phyloP scores from a whole-genome alignment of 345 rosid genomes.

The Geranium brycei region DNA sequence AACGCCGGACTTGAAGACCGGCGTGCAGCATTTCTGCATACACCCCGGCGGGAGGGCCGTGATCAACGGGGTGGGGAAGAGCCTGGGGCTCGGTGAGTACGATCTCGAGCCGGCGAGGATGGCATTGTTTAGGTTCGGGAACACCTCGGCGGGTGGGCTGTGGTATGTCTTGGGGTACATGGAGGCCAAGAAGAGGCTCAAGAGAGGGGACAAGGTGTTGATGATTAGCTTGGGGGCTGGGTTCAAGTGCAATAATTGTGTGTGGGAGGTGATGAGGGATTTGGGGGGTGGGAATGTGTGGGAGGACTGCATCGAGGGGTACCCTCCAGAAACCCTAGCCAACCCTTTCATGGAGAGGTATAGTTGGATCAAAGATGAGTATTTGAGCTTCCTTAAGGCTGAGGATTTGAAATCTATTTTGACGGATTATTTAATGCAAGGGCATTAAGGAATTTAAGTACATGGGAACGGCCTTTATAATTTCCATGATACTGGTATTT shows the following conservation, averaged over 20 bases:
- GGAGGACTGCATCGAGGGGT: slow-evolving; percentile 27
- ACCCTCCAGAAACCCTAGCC: slow-evolving; percentile 16
- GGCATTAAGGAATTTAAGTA: too few species aligned
- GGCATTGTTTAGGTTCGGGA: slow-evolving; percentile 71
- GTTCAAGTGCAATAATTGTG: slow-evolving; percentile 44
- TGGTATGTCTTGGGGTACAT: slow-evolving; percentile 72
- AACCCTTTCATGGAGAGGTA: slow-evolving; percentile 30
- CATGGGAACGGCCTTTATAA: too few species aligned
- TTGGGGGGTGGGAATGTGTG: slow-evolving; percentile 40
- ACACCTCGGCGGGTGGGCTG: slow-evolving; percentile 66
- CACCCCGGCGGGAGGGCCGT: slow-evolving; percentile 88
- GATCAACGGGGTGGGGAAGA: slow-evolving; percentile 51
- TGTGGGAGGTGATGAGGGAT: slow-evolving; percentile 41
- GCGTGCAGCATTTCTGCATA: slow-evolving; percentile 70
- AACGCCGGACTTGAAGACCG: slow-evolving; percentile 46
- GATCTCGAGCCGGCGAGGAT: slow-evolving; percentile 73
- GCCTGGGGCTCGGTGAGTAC: slow-evolving; percentile 34
- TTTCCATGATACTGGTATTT: too few species aligned
- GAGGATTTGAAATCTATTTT: too few species aligned
- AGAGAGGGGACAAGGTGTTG: slow-evolving; percentile 29
- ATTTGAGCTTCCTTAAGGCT: slow-evolving; percentile 11
- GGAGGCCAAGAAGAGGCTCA: slow-evolving; percentile 52
- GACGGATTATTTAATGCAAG: too few species aligned
- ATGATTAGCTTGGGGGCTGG: slow-evolving; percentile 65
- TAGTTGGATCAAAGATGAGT: slow-evolving; percentile 26